These are phyloP conservation scores for Wickerhamiella kurtzmanii DNA, from an alignment of 805 yeast genomes.

Conservation along the genomic window DNA sequence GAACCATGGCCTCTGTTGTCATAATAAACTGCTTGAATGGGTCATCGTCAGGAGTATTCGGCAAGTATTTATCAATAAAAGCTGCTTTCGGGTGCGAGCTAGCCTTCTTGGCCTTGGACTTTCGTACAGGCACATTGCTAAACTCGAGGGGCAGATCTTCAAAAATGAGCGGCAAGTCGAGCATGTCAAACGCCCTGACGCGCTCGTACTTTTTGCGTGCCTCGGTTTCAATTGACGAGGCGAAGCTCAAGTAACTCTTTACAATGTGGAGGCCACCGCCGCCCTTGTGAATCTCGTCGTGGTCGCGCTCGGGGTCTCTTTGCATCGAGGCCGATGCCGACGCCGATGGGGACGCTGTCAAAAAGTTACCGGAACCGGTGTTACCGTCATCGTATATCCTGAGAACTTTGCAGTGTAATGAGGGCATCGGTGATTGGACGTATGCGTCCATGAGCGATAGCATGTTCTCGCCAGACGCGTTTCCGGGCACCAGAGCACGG, in stretches of 20 bases:
- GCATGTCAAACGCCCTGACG: slow-evolving; percentile 23
- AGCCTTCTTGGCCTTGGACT: slow-evolving; percentile 21
- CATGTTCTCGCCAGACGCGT: slow-evolving; percentile 25
- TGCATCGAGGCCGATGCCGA: too few relatives aligned
- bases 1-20: slow-evolving; percentile 31
- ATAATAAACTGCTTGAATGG: slow-evolving; percentile 26
- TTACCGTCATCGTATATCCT: slow-evolving; percentile 22
- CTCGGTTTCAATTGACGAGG: background rate
- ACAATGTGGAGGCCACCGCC: slow-evolving; percentile 17
- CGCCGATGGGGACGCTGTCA: too few relatives aligned
- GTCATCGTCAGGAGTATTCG: slow-evolving; percentile 19
- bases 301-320: slow-evolving; percentile 19
- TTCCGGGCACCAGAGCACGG: slow-evolving; percentile 21
- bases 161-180: slow-evolving; percentile 21
- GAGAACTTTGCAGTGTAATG: slow-evolving; percentile 23
- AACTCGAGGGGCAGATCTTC: slow-evolving; percentile 6
- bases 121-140: slow-evolving; percentile 7
- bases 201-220: slow-evolving; percentile 17
- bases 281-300: slow-evolving; percentile 6
- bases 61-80: slow-evolving; percentile 9
- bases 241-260: slow-evolving; percentile 3
- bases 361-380: background rate
- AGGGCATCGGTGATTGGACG: slow-evolving; percentile 18
- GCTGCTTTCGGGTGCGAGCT: slow-evolving; percentile 9
- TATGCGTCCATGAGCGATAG: slow-evolving; percentile 25